Evolutionary conservation across 140 eudicot species (phyloP).

Genomic region (Bidens hawaiensis): DNA sequence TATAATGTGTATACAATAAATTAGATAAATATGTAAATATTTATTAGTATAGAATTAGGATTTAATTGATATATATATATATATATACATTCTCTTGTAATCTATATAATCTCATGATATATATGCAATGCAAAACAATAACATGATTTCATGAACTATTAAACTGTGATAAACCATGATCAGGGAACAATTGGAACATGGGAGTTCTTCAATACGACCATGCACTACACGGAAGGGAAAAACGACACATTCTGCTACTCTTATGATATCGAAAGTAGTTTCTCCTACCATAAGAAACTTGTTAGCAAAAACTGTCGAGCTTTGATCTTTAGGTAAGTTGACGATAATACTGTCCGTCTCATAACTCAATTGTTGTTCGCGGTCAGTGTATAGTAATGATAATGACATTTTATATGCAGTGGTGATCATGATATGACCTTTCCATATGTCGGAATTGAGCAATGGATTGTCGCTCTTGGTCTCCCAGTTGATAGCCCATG

Average conservation of each 20-base stretch:
- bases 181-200: conserved; percentile 32
- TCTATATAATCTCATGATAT: too few relatives aligned
- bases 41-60: too few relatives aligned
- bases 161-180: neutral
- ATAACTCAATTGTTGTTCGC: neutral
- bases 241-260: conserved; percentile 34
- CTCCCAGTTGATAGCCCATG: conserved; percentile 24
- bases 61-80: too few relatives aligned
- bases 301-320: conserved; percentile 32
- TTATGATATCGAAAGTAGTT: conserved; percentile 28
- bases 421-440: conserved; percentile 54
- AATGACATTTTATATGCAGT: conserved; percentile 5
- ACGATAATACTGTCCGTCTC: neutral
- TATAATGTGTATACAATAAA: neutral
- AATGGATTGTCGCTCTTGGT: conserved; percentile 41
- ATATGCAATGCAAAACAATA: too few relatives aligned
- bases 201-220: conserved; percentile 28
- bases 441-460: conserved; percentile 34
- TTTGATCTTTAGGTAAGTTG: conserved; percentile 26
- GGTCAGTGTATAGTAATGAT: neutral
- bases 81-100: too few relatives aligned
- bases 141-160: neutral
- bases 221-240: conserved; percentile 29
- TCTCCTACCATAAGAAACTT: conserved; percentile 28
- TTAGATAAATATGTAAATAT: neutral